Conservation (phyloP, 768 basidiomycete genomes). For the Brasilioporus rufonigricans region DNA sequence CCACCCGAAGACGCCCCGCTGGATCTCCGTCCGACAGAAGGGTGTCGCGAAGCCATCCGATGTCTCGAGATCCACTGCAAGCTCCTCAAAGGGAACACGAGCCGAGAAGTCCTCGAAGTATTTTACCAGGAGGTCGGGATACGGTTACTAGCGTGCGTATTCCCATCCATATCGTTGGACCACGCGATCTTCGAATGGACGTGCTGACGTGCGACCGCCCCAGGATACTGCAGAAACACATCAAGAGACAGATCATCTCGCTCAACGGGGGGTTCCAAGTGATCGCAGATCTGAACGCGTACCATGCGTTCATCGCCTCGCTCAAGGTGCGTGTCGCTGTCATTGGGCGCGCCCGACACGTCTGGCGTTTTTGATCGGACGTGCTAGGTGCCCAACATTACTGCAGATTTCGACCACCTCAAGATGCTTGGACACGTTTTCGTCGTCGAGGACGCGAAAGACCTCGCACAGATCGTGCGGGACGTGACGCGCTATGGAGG, state of each 20-base stretch:
- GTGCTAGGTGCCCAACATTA: constrained; percentile 69
- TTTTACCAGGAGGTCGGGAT: constrained; percentile 98
- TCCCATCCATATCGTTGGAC: too few species aligned
- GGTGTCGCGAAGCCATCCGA: constrained; percentile 85
- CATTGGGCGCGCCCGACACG: too few species aligned
- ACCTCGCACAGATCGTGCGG: constrained; percentile 92
- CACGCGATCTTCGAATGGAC: too few species aligned
- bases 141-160: constrained; percentile 72
- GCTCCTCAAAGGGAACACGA: constrained; percentile 88
- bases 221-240: constrained; percentile 89
- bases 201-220: not conserved
- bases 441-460: constrained; percentile 94
- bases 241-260: constrained; percentile 97
- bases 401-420: constrained; percentile 86
- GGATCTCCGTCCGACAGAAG: constrained; percentile 82
- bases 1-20: constrained; percentile 77
- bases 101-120: constrained; percentile 94
- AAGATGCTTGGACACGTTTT: constrained; percentile 98
- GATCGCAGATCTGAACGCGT: too few species aligned
- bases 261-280: constrained; percentile 7
- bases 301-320: constrained; percentile 68
- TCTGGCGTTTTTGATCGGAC: not conserved
- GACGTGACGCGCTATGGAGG: constrained; percentile 97
- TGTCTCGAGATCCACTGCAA: constrained; percentile 91
- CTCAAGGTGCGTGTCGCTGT: constrained; percentile 55